Conservation (phyloP, 768 basidiomycete genomes). For the Exsudoporus frostii region DNA sequence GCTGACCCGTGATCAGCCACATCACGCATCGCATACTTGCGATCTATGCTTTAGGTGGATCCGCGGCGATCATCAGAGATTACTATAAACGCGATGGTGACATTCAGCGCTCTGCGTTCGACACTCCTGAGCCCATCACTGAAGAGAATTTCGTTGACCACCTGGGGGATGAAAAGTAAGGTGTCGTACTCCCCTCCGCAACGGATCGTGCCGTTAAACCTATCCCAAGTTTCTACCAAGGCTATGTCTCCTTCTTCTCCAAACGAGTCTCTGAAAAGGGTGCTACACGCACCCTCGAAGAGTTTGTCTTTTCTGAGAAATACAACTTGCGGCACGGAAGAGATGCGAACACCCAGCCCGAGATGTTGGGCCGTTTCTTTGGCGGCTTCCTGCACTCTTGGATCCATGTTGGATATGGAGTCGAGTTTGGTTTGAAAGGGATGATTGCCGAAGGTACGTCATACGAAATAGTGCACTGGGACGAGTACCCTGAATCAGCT, state of each 20-base stretch:
- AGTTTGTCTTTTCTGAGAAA: constrained; percentile 31
- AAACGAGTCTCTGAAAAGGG: constrained; percentile 18
- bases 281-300: constrained; percentile 15
- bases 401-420: constrained; percentile 60
- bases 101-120: constrained; percentile 23
- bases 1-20: constrained; percentile 16
- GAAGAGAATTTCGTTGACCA: constrained; percentile 23
- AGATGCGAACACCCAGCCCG: constrained; percentile 32
- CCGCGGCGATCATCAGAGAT: constrained; percentile 20
- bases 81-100: constrained; percentile 25
- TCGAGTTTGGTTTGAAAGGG: constrained; percentile 62
- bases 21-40: constrained; percentile 30
- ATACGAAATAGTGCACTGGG: too few species aligned
- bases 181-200: neutral
- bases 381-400: constrained; percentile 56
- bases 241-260: constrained; percentile 27
- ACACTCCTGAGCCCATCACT: constrained; percentile 24
- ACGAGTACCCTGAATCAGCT: neutral
- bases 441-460: constrained; percentile 57
- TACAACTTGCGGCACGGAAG: constrained; percentile 22
- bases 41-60: constrained; percentile 26
- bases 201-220: constrained; percentile 23
- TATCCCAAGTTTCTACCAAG: constrained; percentile 23
- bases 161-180: constrained; percentile 28
- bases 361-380: constrained; percentile 51